phyloP scores from a whole-genome alignment of 441 rosid genomes.

The Croton laevigatus region DNA sequence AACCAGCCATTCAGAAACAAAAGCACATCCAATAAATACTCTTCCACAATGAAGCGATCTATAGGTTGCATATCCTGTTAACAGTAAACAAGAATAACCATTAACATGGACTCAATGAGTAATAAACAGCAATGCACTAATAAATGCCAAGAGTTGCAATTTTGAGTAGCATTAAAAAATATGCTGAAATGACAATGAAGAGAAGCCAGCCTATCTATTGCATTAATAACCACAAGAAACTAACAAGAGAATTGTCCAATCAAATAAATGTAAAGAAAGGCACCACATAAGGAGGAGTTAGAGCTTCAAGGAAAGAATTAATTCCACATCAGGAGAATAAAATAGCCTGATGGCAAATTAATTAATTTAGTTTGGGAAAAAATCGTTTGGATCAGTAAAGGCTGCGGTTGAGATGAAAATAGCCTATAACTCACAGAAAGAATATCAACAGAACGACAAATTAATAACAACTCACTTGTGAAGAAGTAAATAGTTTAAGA shows the following conservation, averaged over 20 bases:
- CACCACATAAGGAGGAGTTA: too few species aligned
- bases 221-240: too few species aligned
- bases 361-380: too few species aligned
- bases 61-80: constrained; percentile 92
- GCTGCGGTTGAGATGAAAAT: too few species aligned
- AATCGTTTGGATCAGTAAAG: too few species aligned
- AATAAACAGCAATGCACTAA: neutral
- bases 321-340: too few species aligned
- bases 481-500: neutral
- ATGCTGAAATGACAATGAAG: neutral
- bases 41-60: constrained; percentile 95
- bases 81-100: constrained; percentile 16
- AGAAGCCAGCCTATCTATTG: neutral
- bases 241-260: too few species aligned
- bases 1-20: constrained; percentile 97
- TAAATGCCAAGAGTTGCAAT: neutral
- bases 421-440: too few species aligned
- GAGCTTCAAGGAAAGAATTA: too few species aligned
- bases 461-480: too few species aligned
- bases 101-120: constrained; percentile 13
- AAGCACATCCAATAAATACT: constrained; percentile 92
- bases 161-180: neutral
- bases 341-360: too few species aligned
- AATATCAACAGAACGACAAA: neutral
- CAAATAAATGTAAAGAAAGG: too few species aligned